These are phyloP conservation scores for Sporobolus alterniflorus DNA, from an alignment of 202 grass and related monocot genomes.

Conservation along the genomic window DNA sequence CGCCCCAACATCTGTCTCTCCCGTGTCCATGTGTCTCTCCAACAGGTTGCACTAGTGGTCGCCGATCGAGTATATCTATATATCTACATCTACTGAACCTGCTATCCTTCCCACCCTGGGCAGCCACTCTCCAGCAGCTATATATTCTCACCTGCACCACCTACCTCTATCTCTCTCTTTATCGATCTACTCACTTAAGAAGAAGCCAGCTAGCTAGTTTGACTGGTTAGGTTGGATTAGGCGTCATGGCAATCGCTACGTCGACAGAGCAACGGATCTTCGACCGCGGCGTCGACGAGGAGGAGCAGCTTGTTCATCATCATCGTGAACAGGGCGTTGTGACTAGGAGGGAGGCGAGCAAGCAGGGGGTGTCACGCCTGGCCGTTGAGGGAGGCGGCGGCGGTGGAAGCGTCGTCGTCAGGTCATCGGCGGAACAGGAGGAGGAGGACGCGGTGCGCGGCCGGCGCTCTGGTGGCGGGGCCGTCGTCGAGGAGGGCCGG, in stretches of 20 bases:
- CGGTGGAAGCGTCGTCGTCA: neutral
- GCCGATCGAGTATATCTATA: neutral
- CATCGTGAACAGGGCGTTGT: neutral
- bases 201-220: neutral
- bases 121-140: neutral
- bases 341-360: slow-evolving; percentile 31
- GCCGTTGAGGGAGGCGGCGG: slow-evolving; percentile 30
- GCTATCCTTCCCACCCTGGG: neutral
- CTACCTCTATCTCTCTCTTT: neutral
- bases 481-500: neutral
- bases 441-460: neutral
- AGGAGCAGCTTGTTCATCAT: neutral
- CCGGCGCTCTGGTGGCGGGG: neutral
- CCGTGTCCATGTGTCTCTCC: slow-evolving; percentile 22
- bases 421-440: neutral
- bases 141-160: slow-evolving; percentile 24
- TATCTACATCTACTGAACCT: slow-evolving; percentile 15
- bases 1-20: no score
- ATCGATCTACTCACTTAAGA: no score
- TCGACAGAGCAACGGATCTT: neutral
- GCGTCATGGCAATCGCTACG: slow-evolving; percentile 23
- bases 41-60: neutral
- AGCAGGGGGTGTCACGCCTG: slow-evolving; percentile 42
- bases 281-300: slow-evolving; percentile 1
- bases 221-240: neutral